Evolutionary conservation across 495 filamentous ascomycete species (phyloP).

Genomic region (Neurospora hispaniola): DNA sequence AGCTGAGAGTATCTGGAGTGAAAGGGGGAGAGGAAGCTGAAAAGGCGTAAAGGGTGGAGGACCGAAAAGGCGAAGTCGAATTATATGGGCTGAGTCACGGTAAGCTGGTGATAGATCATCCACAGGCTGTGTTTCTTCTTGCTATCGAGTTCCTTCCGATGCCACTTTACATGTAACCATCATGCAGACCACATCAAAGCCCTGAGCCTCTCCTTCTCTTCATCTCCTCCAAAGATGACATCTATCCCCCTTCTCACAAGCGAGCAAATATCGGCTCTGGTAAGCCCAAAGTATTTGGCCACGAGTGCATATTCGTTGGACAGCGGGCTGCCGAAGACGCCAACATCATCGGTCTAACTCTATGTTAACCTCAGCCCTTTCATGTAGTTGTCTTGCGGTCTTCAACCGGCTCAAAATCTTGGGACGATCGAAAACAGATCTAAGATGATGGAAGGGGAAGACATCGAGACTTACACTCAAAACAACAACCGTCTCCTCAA

Average conservation of each 20-base stretch:
- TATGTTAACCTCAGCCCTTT: not conserved
- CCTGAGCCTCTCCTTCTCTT: conserved; percentile 48
- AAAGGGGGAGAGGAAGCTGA: not conserved
- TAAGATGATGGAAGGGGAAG: not conserved
- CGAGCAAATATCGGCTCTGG: conserved; percentile 40
- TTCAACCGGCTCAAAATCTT: not conserved
- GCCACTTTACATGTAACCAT: not conserved
- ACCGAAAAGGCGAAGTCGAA: not conserved
- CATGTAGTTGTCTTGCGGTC: not conserved
- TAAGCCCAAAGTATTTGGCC: conserved; percentile 57
- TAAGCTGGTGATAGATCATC: not conserved
- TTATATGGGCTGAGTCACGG: not conserved
- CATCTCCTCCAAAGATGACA: conserved; percentile 53
- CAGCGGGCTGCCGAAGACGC: conserved; percentile 68
- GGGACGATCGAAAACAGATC: not conserved
- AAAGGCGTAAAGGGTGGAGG: not conserved
- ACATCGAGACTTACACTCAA: conserved; percentile 23
- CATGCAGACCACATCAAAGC: conserved; percentile 33
- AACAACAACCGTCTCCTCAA: conserved; percentile 24
- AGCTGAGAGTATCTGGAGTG: not conserved
- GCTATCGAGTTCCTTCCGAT: not conserved
- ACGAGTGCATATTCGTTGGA: conserved; percentile 72
- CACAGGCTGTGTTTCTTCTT: not conserved
- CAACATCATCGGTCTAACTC: conserved; percentile 76
- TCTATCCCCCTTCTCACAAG: conserved; percentile 48